Evolutionary conservation across 306 rosid genomes (phyloP).

Genomic region (Quercus gilva): DNA sequence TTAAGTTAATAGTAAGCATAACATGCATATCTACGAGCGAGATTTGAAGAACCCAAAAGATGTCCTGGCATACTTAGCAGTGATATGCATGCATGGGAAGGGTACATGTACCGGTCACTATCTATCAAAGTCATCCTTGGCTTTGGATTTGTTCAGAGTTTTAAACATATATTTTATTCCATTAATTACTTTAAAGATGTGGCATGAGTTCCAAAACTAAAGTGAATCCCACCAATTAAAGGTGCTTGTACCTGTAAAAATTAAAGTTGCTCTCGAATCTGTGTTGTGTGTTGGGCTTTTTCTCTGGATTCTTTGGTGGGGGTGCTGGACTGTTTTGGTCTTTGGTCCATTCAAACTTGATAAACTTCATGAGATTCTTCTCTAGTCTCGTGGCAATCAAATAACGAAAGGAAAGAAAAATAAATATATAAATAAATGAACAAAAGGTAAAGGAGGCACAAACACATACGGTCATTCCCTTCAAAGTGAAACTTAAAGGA

Average conservation of each 20-base stretch:
- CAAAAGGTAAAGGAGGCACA: constrained; percentile 6
- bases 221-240: constrained; percentile 62
- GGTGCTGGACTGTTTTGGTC: constrained; percentile 41
- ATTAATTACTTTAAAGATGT: constrained; percentile 32
- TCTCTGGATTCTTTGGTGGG: constrained; percentile 52
- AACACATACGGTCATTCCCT: constrained; percentile 29
- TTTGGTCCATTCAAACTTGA: constrained; percentile 50
- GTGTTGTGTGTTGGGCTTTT: constrained; percentile 38
- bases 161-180: constrained; percentile 8
- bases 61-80: constrained; percentile 14
- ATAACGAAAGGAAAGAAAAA: constrained; percentile 1
- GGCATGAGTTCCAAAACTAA: constrained; percentile 56
- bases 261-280: constrained; percentile 42
- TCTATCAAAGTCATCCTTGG: constrained; percentile 16
- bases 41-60: neutral
- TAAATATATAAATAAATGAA: neutral
- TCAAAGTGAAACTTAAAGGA: constrained; percentile 38
- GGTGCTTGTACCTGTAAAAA: constrained; percentile 53
- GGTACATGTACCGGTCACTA: constrained; percentile 17
- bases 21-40: neutral
- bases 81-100: constrained; percentile 40
- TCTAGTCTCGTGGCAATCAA: constrained; percentile 25
- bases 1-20: neutral
- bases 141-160: constrained; percentile 36
- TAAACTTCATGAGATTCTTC: constrained; percentile 27